Evolutionary conservation across 2,329 filamentous ascomycete genomes (phyloP).

Genomic region (Hymenoscyphus albidus): DNA sequence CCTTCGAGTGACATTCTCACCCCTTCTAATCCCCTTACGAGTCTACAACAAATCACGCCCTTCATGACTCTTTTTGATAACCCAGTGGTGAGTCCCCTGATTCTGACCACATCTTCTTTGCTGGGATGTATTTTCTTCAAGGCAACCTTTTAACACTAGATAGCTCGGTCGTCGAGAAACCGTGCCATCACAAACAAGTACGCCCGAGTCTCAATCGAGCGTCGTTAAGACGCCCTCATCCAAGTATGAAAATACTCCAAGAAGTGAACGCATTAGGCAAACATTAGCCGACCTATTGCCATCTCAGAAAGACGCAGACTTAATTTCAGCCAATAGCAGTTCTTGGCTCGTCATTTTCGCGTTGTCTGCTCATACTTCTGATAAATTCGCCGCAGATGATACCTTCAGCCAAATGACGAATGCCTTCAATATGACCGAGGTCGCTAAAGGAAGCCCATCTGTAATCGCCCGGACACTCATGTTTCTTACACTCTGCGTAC

Average conservation of each 20-base stretch:
- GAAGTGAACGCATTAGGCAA: slow-evolving; percentile 29
- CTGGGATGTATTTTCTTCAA: background rate
- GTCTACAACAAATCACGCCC: slow-evolving; percentile 19
- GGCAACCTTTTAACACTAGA: slow-evolving; percentile 8
- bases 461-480: slow-evolving; percentile 29
- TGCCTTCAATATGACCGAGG: slow-evolving; percentile 25
- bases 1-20: slow-evolving; percentile 29
- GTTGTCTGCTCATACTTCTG: slow-evolving; percentile 15
- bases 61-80: slow-evolving; percentile 34
- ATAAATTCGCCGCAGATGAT: slow-evolving; percentile 3
- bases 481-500: slow-evolving; percentile 30
- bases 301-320: slow-evolving; percentile 28
- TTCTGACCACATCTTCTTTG: background rate
- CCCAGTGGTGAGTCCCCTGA: slow-evolving; percentile 23
- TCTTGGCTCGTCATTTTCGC: slow-evolving; percentile 30
- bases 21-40: slow-evolving; percentile 13
- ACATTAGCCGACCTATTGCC: slow-evolving; percentile 31
- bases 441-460: slow-evolving; percentile 26
- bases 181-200: slow-evolving; percentile 19
- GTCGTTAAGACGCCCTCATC: slow-evolving; percentile 15
- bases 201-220: slow-evolving; percentile 21
- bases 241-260: slow-evolving; percentile 19
- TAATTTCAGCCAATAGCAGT: slow-evolving; percentile 24
- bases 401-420: slow-evolving; percentile 7
- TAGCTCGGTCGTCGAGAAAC: slow-evolving; percentile 28